Base-by-base conservation (phyloP, 768 basidiomycete genomes). In the Termitomyces sp. region DNA sequence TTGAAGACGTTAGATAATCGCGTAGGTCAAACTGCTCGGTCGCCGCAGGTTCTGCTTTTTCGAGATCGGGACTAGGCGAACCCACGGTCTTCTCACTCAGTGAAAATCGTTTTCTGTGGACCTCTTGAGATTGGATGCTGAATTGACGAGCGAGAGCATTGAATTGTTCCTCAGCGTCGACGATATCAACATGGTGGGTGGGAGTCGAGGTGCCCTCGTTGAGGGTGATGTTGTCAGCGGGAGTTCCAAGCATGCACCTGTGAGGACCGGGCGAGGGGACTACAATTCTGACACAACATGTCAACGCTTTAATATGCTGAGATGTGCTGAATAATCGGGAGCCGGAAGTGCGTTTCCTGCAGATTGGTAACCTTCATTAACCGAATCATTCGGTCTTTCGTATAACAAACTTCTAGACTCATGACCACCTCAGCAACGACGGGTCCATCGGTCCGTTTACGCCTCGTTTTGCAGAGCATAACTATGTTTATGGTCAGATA, bases 1-100 rank as follows among this genome's bases (percentile, higher is more conserved):
- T 88, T 14, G 82, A 85, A 8, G 82, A 81, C 3, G 81, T 72
- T 32, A 90, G 75, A 62, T 87, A 90, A 58, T 88, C 86, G 16
- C 79, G 79, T 20, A 90, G 80, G 67, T 88, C 81, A 61, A 88
- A 90, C 0, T 66, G 67, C 13, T 74, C 67, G 11, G 66, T 61
- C 6, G 65, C 62, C 14, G 58, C 67, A 10, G 44, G 22, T n/a
- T 52, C 32, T 0, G 66, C 74, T 51, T 79, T 79, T 63, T 77
- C 76, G 11, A 72, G 44, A 32, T 78, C 84, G 57, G 77, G 81
- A 56, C 78, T 74, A 55, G 76, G 78, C 35, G 74, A 53, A 49
- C 77, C 79, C 9, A 70, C 65, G 5, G 68, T 64, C 13, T 63
- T 65, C 16, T 68, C 57, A 54, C 47, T 74, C 48, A 44, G 62